phyloP scores from a whole-genome alignment of 2,329 filamentous ascomycete species.

The Sporothrix globosa region DNA sequence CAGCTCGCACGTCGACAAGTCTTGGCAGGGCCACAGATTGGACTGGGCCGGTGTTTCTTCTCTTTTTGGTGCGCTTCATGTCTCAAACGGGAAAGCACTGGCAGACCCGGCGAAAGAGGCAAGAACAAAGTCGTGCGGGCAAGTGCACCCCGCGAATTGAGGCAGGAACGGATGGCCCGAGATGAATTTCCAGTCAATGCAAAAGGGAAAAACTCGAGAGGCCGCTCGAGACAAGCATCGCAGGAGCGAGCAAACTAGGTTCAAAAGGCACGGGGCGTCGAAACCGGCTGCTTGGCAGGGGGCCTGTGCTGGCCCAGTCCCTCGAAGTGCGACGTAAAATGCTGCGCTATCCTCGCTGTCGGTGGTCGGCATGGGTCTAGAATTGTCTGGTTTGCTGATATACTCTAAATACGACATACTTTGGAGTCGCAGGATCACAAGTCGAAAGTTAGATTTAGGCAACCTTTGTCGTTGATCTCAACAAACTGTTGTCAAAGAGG shows the following conservation, averaged over 20 bases:
- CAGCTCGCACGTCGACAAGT: constrained; percentile 1
- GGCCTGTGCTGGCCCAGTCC: background rate
- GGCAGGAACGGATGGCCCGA: background rate
- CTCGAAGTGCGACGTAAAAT: constrained; percentile 19
- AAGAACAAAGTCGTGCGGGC: background rate
- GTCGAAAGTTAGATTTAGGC: background rate
- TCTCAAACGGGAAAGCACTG: constrained; percentile 6
- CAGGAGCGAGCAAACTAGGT: background rate
- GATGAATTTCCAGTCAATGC: background rate
- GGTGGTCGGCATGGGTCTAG: background rate
- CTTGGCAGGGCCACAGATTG: constrained; percentile 4
- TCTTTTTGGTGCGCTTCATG: constrained; percentile 6
- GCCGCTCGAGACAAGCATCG: background rate
- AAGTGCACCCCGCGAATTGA: background rate
- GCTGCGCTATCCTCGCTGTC: background rate
- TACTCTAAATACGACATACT: too few relatives aligned
- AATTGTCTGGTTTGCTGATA: background rate
- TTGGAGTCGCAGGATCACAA: background rate
- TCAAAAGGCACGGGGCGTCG: background rate
- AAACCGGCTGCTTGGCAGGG: constrained; percentile 8
- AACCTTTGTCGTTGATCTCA: background rate
- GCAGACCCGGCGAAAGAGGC: background rate
- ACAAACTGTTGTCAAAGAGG: background rate
- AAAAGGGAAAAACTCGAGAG: background rate
- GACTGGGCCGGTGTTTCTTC: constrained; percentile 1